Evolutionary conservation across 1,284 basidiomycete genomes (phyloP).

Genomic region (Cutaneotrichosporon cyanovorans): DNA sequence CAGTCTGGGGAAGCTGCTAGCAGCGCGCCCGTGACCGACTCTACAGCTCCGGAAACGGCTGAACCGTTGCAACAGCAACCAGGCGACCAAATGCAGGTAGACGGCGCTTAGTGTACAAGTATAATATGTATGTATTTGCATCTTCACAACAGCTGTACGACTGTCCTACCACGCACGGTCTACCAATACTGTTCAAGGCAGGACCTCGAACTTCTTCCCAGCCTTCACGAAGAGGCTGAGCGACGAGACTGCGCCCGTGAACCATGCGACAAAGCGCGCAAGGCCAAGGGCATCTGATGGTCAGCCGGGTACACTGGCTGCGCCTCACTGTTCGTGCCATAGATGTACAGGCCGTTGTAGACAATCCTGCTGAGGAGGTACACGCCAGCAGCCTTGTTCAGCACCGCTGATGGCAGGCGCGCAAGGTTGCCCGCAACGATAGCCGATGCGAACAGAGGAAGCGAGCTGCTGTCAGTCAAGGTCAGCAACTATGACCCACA

Average conservation of each 20-base stretch:
- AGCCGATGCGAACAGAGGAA: constrained; percentile 24
- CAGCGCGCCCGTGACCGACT: too few relatives aligned
- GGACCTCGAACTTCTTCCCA: constrained; percentile 12
- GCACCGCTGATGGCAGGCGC: constrained; percentile 20
- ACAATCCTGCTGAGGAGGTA: constrained; percentile 27
- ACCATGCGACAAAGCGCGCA: constrained; percentile 17
- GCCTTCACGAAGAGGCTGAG: constrained; percentile 23
- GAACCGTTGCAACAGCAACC: too few relatives aligned
- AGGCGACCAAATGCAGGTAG: too few relatives aligned
- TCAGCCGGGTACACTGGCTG: background rate
- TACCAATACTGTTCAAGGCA: background rate
- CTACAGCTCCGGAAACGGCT: too few relatives aligned
- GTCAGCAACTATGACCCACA: constrained; percentile 10
- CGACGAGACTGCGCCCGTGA: constrained; percentile 12
- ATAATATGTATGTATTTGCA: too few relatives aligned
- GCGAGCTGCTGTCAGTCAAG: constrained; percentile 2
- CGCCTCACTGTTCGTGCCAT: constrained; percentile 24
- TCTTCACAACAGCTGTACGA: background rate
- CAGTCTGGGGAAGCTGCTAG: too few relatives aligned
- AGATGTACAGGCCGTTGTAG: constrained; percentile 30
- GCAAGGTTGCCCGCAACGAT: constrained; percentile 33
- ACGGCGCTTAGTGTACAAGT: too few relatives aligned
- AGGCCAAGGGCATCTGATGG: constrained; percentile 17
- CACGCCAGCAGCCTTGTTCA: constrained; percentile 27
- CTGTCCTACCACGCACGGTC: background rate